phyloP scores from a whole-genome alignment of 164 flowering plant genomes.

The Tetracentron sinense region DNA sequence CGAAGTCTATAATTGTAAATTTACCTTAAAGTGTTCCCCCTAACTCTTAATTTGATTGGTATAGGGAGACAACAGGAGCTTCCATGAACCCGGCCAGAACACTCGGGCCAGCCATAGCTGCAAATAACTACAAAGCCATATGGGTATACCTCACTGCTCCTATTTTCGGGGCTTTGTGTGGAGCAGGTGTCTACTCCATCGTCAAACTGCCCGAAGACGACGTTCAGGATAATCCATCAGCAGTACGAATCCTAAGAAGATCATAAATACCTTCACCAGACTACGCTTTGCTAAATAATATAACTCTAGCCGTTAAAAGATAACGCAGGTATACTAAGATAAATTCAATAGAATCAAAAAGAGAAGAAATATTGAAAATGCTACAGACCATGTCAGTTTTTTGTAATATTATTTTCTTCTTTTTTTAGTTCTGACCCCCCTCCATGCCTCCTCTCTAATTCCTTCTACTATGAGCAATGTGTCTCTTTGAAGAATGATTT shows the following conservation, averaged over 20 bases:
- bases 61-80: slow-evolving; percentile 61
- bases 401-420: too few species aligned
- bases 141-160: slow-evolving; percentile 87
- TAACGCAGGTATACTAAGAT: not conserved
- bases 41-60: not conserved
- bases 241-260: slow-evolving; percentile 41
- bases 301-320: not conserved
- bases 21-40: not conserved
- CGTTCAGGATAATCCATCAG: slow-evolving; percentile 24
- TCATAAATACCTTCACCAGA: too few species aligned
- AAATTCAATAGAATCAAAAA: too few species aligned
- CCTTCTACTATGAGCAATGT: too few species aligned
- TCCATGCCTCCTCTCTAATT: not conserved
- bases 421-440: not conserved
- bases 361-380: not conserved
- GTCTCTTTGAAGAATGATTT: too few species aligned
- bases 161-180: slow-evolving; percentile 62
- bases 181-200: slow-evolving; percentile 62
- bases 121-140: slow-evolving; percentile 65
- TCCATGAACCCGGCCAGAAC: slow-evolving; percentile 93
- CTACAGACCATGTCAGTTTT: not conserved
- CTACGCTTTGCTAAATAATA: too few species aligned
- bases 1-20: too few species aligned
- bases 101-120: slow-evolving; percentile 83
- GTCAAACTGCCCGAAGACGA: slow-evolving; percentile 60